Evolutionary conservation across 306 rosid species (phyloP).

Genomic region (Ziziphus jujuba): DNA sequence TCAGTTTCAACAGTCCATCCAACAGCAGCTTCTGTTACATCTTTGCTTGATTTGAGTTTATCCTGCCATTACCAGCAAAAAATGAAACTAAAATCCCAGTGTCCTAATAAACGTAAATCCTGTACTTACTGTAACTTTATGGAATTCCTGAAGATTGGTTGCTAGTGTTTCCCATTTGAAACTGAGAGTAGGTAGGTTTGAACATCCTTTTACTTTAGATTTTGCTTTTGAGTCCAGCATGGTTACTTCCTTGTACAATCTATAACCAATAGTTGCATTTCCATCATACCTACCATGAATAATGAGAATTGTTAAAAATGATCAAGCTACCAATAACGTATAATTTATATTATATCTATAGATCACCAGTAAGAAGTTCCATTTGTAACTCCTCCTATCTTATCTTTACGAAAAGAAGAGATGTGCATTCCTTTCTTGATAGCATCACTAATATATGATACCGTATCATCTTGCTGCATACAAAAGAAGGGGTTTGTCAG

Average conservation of each 20-base stretch:
- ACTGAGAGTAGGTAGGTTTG: slow-evolving; percentile 38
- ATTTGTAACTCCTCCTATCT: slow-evolving; percentile 59
- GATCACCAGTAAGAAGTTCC: slow-evolving; percentile 69
- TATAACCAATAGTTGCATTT: slow-evolving; percentile 53
- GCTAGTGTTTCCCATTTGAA: slow-evolving; percentile 87
- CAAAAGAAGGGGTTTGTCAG: slow-evolving; percentile 15
- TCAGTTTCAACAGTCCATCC: slow-evolving; percentile 56
- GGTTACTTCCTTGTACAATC: slow-evolving; percentile 59
- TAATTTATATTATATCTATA: slow-evolving; percentile 9
- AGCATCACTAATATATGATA: slow-evolving; percentile 63
- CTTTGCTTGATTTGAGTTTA: slow-evolving; percentile 55
- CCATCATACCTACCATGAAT: slow-evolving; percentile 73
- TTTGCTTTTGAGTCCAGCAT: slow-evolving; percentile 39
- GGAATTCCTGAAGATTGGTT: slow-evolving; percentile 64
- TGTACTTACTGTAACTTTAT: slow-evolving; percentile 58
- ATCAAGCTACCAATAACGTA: slow-evolving; percentile 8
- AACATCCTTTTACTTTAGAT: slow-evolving; percentile 32
- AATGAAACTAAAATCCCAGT: slow-evolving; percentile 9
- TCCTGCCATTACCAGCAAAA: slow-evolving; percentile 56
- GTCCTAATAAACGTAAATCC: slow-evolving; percentile 5
- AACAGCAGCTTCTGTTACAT: slow-evolving; percentile 40
- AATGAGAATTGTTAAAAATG: slow-evolving; percentile 19
- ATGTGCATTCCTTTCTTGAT: slow-evolving; percentile 70
- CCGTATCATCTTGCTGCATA: slow-evolving; percentile 75
- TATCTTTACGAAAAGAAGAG: slow-evolving; percentile 66